phyloP scores from a whole-genome alignment of 495 filamentous ascomycete species.

The Annulohypoxylon stygium region DNA sequence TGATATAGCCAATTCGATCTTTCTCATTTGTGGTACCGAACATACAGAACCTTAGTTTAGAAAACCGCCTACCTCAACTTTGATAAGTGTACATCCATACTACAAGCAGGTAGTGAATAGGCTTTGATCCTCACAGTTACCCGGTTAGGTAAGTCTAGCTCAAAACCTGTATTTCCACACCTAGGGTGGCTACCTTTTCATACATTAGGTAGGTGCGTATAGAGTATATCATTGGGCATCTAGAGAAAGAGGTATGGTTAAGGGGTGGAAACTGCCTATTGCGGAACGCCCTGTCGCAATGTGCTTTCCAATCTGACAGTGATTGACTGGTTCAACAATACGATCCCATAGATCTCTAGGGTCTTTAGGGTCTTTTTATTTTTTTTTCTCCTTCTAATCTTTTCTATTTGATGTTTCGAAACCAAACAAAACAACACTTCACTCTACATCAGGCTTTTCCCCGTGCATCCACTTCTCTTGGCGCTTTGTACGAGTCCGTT shows the following conservation, averaged over 20 bases:
- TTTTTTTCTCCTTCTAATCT: conserved; percentile 20
- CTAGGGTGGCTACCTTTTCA: background rate
- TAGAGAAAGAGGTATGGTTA: conserved; percentile 16
- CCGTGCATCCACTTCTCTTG: conserved; percentile 13
- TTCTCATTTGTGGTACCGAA: too few relatives aligned
- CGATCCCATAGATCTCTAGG: background rate
- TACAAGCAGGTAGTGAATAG: background rate
- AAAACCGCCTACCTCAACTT: too few relatives aligned
- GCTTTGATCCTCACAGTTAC: conserved; percentile 5
- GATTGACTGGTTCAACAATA: conserved; percentile 12
- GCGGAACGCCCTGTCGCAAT: conserved; percentile 25
- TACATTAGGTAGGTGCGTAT: conserved; percentile 9
- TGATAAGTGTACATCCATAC: background rate
- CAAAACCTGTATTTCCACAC: conserved; percentile 1
- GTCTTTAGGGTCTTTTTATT: background rate
- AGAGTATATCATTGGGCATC: conserved; percentile 12
- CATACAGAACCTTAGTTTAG: too few relatives aligned
- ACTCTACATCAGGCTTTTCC: conserved; percentile 17
- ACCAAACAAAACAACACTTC: conserved; percentile 9
- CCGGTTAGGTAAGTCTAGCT: background rate
- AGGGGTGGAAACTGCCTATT: conserved; percentile 36
- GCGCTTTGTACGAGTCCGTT: conserved; percentile 37
- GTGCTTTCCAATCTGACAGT: conserved; percentile 18
- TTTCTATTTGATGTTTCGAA: conserved; percentile 1
- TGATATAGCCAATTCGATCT: too few relatives aligned